Evolutionary conservation across 768 basidiomycete genomes (phyloP), one percentile per base, ranked within the genome.

Genomic region (Galerina marginata): DNA sequence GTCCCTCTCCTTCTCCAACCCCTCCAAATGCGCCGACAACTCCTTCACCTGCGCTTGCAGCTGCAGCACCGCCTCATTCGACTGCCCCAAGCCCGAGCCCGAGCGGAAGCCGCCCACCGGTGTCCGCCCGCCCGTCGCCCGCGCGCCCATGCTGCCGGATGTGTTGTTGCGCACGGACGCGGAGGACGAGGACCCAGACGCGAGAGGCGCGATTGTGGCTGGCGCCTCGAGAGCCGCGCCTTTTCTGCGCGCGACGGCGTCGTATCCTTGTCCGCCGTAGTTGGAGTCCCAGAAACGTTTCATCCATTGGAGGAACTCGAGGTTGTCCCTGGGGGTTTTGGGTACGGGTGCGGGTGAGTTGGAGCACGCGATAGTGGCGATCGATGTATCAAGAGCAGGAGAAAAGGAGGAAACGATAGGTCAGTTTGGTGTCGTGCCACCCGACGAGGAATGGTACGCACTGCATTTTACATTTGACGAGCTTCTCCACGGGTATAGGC

Each of bases 381-480:
- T 33, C 29, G 29, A 33, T 33, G 29, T 0, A 33, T 4, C 5
- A 33, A 0, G 7, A 3, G 29, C 0, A 33, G 7, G 29, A 33
- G 29, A 33, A 7, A 33, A 20, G 20, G 20, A 20, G 20, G 20
- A 20, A 20, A 20, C 20, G 29, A 33, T 7, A 3, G 29, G 29
- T 33, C 29, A 33, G 29, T 33, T 33, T 2, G 7, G 4, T 33
- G 29, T 33, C 7, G 29, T 5, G 29, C 29, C 29, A 33, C 29
- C 1, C 29, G 29, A 33, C 29, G 29, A 33, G 4, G 29, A 20
- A 33, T 33, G 40, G 20, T 20, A 88, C 92, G 73, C 78, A 92
- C 90, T 98, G 96, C 96, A 99, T 99, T 81, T 98, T 99, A 81
- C 97, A 99, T 77, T 96, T 96, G 49, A 93, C 87, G 39, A 99